These are phyloP conservation scores for Cladosporium colombiae DNA, from an alignment of 2,329 filamentous ascomycete genomes.

Conservation along the genomic window DNA sequence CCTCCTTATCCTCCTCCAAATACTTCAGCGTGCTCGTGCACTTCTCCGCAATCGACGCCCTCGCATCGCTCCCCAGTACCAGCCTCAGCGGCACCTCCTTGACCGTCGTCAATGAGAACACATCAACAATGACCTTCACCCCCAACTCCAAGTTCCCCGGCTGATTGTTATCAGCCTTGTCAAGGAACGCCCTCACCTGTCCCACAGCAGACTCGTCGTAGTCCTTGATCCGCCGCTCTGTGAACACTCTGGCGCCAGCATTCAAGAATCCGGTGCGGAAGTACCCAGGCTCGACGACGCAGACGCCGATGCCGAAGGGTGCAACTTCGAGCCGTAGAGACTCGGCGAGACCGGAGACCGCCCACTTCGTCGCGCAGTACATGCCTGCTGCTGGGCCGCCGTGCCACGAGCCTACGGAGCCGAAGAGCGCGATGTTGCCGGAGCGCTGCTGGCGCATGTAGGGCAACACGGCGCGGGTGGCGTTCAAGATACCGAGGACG, in stretches of 20 bases:
- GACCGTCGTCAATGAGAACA: slow-evolving; percentile 52
- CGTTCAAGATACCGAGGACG: slow-evolving; percentile 28
- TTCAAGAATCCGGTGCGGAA: slow-evolving; percentile 56
- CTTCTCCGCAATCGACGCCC: slow-evolving; percentile 43
- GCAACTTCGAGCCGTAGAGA: slow-evolving; percentile 47
- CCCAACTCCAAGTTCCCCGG: slow-evolving; percentile 59
- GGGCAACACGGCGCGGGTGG: slow-evolving; percentile 29
- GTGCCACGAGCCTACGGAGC: slow-evolving; percentile 50
- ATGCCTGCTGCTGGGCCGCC: slow-evolving; percentile 39
- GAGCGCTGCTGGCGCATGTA: slow-evolving; percentile 27
- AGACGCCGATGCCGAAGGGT: slow-evolving; percentile 44
- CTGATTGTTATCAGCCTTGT: slow-evolving; percentile 50
- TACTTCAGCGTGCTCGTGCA: slow-evolving; percentile 46
- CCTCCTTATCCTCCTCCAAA: slow-evolving; percentile 54
- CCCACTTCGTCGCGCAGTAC: slow-evolving; percentile 51
- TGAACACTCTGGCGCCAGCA: slow-evolving; percentile 22
- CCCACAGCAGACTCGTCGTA: slow-evolving; percentile 42
- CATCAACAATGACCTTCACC: slow-evolving; percentile 54
- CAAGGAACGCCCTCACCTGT: slow-evolving; percentile 37
- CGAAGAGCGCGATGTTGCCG: slow-evolving; percentile 39
- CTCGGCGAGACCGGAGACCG: slow-evolving; percentile 49
- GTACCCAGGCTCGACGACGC: slow-evolving; percentile 54
- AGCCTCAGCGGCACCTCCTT: slow-evolving; percentile 56
- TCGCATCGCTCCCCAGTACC: slow-evolving; percentile 55
- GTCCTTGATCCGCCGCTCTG: slow-evolving; percentile 26